These are phyloP conservation scores for Lipomyces japonicus DNA, from an alignment of 805 yeast genomes.

Conservation along the genomic window DNA sequence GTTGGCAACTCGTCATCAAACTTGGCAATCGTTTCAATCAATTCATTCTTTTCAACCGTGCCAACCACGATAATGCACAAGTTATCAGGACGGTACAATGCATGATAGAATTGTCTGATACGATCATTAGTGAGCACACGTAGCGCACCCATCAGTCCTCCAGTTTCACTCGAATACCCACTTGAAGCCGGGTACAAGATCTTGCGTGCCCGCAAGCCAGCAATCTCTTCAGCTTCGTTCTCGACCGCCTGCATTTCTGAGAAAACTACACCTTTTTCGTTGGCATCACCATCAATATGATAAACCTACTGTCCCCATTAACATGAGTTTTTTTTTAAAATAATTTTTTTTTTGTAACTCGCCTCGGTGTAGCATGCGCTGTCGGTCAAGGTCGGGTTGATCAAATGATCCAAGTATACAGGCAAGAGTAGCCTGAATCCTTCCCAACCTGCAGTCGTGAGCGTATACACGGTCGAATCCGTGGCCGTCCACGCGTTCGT, in stretches of 20 bases:
- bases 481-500: constrained; percentile 98
- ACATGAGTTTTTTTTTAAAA: too few species aligned
- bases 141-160: constrained; percentile 77
- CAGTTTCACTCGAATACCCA: constrained; percentile 91
- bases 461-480: constrained; percentile 90
- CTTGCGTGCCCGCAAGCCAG: constrained; percentile 31
- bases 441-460: constrained; percentile 93
- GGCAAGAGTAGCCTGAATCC: constrained; percentile 84
- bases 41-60: constrained; percentile 69
- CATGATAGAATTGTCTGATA: constrained; percentile 69
- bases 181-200: constrained; percentile 46
- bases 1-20: constrained; percentile 58
- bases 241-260: constrained; percentile 96
- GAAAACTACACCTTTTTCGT: constrained; percentile 94
- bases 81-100: constrained; percentile 76
- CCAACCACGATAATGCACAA: constrained; percentile 83
- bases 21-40: constrained; percentile 53
- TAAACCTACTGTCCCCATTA: constrained; percentile 66
- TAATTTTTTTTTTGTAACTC: background rate
- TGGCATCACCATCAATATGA: constrained; percentile 85
- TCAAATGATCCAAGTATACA: constrained; percentile 80
- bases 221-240: constrained; percentile 63
- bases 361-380: constrained; percentile 83
- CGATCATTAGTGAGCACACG: constrained; percentile 68
- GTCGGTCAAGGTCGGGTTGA: constrained; percentile 81